Base-by-base conservation (phyloP, 805 yeast species). In the Wickerhamiella cacticola region DNA sequence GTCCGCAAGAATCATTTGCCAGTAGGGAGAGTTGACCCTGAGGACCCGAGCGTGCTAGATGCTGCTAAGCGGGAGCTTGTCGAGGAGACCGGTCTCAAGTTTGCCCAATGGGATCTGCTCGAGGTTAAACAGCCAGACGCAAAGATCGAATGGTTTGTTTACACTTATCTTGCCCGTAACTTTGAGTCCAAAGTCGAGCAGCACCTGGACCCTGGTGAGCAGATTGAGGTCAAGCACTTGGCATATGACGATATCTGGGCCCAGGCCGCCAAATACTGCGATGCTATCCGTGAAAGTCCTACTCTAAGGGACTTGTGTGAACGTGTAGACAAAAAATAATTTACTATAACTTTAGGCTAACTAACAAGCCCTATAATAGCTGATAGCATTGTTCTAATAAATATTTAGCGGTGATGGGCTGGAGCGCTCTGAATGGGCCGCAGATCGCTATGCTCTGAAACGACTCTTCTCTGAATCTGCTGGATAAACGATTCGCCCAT, bases 101-200 rank as follows among this genome's bases (percentile, higher is more conserved):
- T 44, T 19, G 13, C 29, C 7, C 24, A 26, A 21, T 44, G 47
- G 47, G 47, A 44, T 16, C 35, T 44, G 2, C 28, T 44, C 9
- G 47, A 44, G 47, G 41, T 44, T 8, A 29, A 38, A 16, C 47
- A 44, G 35, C 47, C 47, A 8, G 47, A 44, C 15, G 47, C 35
- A 12, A 44, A 44, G 25, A 44, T 44, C 10, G 47, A 44, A 16
- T 44, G 47, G 47, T 44, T 44, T 35, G 41, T 44, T 15, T 33
- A 35, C 26, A 44, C 47, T 9, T 44, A 24, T 26, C n/a, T 44
- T 10, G 47, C 47, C 18, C 47, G 47, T 18, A 26, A 35, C 3
- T 26, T 34, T 10, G 25, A 12, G 18, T 18, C 15, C 13, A 8
- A 25, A 18, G 34, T 13, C 12, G 41, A 25, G 34, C 47, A 34